Conservation (phyloP, 257 asterid species). For the Petunia axillaris region DNA sequence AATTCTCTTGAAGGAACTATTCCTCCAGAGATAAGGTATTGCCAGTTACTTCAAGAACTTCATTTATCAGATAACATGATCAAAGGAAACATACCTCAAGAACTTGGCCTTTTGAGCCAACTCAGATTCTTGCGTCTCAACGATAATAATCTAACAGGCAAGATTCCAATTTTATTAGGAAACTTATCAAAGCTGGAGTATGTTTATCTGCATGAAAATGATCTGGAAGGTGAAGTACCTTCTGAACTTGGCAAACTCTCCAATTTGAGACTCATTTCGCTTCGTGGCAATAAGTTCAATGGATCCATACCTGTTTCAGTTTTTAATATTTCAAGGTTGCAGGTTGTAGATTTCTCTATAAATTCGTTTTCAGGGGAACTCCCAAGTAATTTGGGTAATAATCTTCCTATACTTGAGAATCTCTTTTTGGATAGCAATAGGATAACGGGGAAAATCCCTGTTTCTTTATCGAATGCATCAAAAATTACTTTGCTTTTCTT, state of each 20-base stretch:
- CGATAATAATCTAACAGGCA: slow-evolving; percentile 43
- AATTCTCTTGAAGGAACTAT: slow-evolving; percentile 43
- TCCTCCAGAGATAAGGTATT: slow-evolving; percentile 39
- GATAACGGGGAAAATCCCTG: slow-evolving; percentile 42
- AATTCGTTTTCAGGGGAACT: slow-evolving; percentile 41
- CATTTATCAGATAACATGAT: slow-evolving; percentile 41
- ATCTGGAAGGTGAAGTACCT: slow-evolving; percentile 40
- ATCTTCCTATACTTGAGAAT: slow-evolving; percentile 36
- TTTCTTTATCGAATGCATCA: slow-evolving; percentile 43
- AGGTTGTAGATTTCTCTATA: slow-evolving; percentile 37
- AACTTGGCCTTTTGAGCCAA: slow-evolving; percentile 42
- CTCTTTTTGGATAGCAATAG: slow-evolving; percentile 46
- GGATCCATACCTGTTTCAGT: slow-evolving; percentile 45
- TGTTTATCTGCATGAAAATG: slow-evolving; percentile 41
- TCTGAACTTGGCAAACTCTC: slow-evolving; percentile 37
- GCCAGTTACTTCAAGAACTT: slow-evolving; percentile 32
- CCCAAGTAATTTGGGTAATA: slow-evolving; percentile 33
- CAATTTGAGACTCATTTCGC: slow-evolving; percentile 28
- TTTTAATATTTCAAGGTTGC: slow-evolving; percentile 41
- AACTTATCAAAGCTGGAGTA: slow-evolving; percentile 40
- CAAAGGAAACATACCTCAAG: slow-evolving; percentile 39
- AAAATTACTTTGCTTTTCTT: slow-evolving; percentile 33
- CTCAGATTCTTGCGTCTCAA: slow-evolving; percentile 33
- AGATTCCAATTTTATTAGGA: slow-evolving; percentile 40
- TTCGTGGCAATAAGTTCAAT: slow-evolving; percentile 34